Evolutionary conservation across 2,329 filamentous ascomycete species (phyloP).

Genomic region (Exophiala bonariae): DNA sequence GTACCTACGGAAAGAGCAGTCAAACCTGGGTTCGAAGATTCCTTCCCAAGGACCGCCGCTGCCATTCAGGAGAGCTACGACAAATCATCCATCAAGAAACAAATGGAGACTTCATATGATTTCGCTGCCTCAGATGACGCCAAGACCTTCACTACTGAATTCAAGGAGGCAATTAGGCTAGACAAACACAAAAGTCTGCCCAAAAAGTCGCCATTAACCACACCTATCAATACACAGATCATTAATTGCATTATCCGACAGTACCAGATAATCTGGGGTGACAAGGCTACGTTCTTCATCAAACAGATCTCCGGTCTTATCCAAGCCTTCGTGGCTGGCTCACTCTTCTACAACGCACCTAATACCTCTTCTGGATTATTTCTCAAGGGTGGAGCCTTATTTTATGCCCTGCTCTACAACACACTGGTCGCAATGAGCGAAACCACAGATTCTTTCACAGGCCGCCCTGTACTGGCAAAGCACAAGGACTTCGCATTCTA

Average conservation of each 20-base stretch:
- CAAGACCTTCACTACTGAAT: conserved; percentile 52
- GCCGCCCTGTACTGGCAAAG: conserved; percentile 60
- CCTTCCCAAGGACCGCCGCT: conserved; percentile 46
- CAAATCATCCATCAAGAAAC: conserved; percentile 49
- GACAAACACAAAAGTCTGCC: conserved; percentile 59
- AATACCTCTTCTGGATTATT: conserved; percentile 61
- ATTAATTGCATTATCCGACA: conserved; percentile 58
- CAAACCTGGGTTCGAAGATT: conserved; percentile 42
- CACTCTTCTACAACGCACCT: conserved; percentile 66
- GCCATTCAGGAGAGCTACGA: conserved; percentile 53
- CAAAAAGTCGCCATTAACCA: conserved; percentile 56
- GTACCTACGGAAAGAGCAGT: conserved; percentile 53
- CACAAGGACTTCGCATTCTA: conserved; percentile 60
- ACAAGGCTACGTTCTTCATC: conserved; percentile 64
- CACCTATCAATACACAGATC: conserved; percentile 56
- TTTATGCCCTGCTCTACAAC: conserved; percentile 64
- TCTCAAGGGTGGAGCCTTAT: conserved; percentile 62
- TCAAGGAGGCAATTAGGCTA: conserved; percentile 51
- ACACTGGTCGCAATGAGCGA: conserved; percentile 64
- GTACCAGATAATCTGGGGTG: conserved; percentile 66
- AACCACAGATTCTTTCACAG: conserved; percentile 63
- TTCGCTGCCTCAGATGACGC: conserved; percentile 56
- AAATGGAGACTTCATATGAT: conserved; percentile 58
- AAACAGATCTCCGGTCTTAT: conserved; percentile 59
- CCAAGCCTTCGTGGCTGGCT: conserved; percentile 64